phyloP scores from a whole-genome alignment of 257 asterid species.

The Plectranthus barbatus region DNA sequence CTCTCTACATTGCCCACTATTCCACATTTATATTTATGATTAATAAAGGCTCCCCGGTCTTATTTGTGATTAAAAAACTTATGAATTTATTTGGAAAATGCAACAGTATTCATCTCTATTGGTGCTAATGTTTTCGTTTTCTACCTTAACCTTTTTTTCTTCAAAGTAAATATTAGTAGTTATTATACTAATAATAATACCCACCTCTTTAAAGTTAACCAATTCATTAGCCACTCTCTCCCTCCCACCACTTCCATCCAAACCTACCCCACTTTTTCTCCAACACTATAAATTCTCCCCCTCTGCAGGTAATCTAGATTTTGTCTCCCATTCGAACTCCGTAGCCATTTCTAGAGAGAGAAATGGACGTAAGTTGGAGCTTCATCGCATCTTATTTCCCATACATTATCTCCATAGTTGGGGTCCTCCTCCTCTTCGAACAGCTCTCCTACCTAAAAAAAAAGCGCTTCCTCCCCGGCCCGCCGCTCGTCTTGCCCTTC shows the following conservation, averaged over 20 bases:
- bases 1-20: no score
- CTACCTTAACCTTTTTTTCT: no score
- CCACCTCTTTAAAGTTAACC: no score
- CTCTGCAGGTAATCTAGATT: slow-evolving; percentile 7
- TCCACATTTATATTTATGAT: no score
- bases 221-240: background rate
- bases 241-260: background rate
- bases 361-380: slow-evolving; percentile 31
- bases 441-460: slow-evolving; percentile 62
- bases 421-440: slow-evolving; percentile 49
- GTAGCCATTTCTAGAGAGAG: background rate
- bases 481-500: slow-evolving; percentile 60
- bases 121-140: no score
- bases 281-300: background rate
- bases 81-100: no score
- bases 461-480: slow-evolving; percentile 79
- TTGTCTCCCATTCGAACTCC: slow-evolving; percentile 6
- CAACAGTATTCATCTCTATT: no score
- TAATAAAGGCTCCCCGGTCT: no score
- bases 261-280: background rate
- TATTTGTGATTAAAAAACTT: no score
- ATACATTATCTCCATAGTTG: slow-evolving; percentile 25
- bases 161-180: no score
- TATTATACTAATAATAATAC: no score
- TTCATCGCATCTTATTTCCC: slow-evolving; percentile 38